These are phyloP conservation scores for Pythium myriotylum DNA, from an alignment of 352 stramenopile genomes.

Conservation along the genomic window DNA sequence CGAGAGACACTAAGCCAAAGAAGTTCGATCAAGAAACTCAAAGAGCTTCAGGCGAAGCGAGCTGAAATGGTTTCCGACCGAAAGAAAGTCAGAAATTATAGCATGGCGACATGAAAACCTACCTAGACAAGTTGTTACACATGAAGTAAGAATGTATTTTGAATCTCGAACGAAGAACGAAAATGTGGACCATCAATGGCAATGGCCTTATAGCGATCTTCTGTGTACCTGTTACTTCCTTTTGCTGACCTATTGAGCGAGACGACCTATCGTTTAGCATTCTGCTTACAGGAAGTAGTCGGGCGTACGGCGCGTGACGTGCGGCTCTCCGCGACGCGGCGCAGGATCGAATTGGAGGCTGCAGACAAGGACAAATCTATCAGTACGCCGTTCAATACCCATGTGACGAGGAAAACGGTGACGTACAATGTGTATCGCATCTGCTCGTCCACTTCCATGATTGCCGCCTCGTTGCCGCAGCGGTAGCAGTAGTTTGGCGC, in stretches of 20 bases:
- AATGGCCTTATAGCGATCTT: no score
- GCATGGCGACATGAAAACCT: slow-evolving; percentile 35
- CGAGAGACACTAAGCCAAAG: slow-evolving; percentile 68
- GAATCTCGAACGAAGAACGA: slow-evolving; percentile 24
- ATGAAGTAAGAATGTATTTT: slow-evolving; percentile 21
- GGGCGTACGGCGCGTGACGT: slow-evolving; percentile 92
- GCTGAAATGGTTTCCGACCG: slow-evolving; percentile 76
- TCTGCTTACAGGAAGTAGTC: slow-evolving; percentile 94
- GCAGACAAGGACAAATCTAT: slow-evolving; percentile 5
- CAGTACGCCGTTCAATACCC: no score
- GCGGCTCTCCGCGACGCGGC: slow-evolving; percentile 91
- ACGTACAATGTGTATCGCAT: slow-evolving; percentile 96
- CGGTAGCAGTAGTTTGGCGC: slow-evolving; percentile 99
- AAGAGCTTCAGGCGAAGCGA: slow-evolving; percentile 71
- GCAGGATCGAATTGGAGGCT: slow-evolving; percentile 96
- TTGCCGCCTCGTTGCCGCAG: slow-evolving; percentile 97
- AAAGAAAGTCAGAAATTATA: slow-evolving; percentile 86
- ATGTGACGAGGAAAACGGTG: no score
- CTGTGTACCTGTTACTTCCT: background rate
- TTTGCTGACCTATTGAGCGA: background rate
- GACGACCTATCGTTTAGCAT: background rate
- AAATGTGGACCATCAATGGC: background rate
- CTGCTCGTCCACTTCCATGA: slow-evolving; percentile 96
- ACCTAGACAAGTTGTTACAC: background rate
- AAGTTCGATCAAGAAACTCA: slow-evolving; percentile 63